Evolutionary conservation across 768 basidiomycete species (phyloP).

Genomic region (Pholiota molesta): DNA sequence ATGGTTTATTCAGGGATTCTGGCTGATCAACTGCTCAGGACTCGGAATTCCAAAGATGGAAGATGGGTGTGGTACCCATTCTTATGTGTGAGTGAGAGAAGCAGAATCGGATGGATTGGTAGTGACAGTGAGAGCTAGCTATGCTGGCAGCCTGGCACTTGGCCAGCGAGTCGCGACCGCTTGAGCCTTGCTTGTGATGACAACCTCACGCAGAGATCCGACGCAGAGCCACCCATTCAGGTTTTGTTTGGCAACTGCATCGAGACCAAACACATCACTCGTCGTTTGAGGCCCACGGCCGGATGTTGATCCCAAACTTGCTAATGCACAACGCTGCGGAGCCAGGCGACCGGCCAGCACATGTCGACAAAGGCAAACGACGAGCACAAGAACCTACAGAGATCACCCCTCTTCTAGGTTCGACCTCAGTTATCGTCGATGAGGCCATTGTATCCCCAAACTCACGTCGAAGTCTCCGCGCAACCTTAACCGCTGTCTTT

Average conservation of each 20-base stretch:
- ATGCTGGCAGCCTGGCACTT: too few species aligned
- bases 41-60: too few species aligned
- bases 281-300: not conserved
- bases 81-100: too few species aligned
- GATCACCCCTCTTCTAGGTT: conserved; percentile 54
- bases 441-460: conserved; percentile 24
- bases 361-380: conserved; percentile 56
- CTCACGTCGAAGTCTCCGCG: conserved; percentile 35
- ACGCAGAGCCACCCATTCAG: not conserved
- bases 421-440: conserved; percentile 36
- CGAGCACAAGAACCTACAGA: conserved; percentile 52
- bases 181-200: too few species aligned
- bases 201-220: too few species aligned
- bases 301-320: not conserved
- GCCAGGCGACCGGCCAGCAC: not conserved
- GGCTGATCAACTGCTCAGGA: too few species aligned
- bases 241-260: not conserved
- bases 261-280: not conserved
- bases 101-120: too few species aligned
- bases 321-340: conserved; percentile 3
- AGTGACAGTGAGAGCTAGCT: too few species aligned
- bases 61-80: too few species aligned
- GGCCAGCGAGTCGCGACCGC: too few species aligned
- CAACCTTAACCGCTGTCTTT: conserved; percentile 53
- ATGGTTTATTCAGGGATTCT: too few species aligned